A percentile compares a stretch with the other conserved stretches of the same genome.
Conservation (phyloP, 768 basidiomycete genomes). For the Russula vinacea region DNA sequence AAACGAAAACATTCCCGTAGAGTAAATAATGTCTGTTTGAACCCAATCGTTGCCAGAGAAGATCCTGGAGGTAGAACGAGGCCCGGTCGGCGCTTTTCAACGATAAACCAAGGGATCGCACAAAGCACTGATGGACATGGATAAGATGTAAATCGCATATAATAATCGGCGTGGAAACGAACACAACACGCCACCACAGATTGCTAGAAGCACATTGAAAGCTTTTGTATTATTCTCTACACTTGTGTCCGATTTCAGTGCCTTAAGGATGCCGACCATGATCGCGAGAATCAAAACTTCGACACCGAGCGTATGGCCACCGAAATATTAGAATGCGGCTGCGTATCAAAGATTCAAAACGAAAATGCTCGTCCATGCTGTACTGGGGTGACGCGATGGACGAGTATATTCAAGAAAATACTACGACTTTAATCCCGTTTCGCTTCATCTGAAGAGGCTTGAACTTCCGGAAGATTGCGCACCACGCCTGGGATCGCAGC, state of each 20-base stretch:
- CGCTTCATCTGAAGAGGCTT: slow-evolving; percentile 45
- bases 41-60: slow-evolving; percentile 59
- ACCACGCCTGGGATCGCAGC: slow-evolving; percentile 79
- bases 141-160: not conserved
- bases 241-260: slow-evolving; percentile 55
- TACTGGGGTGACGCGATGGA: not conserved
- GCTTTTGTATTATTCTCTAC: slow-evolving; percentile 71
- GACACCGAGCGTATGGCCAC: slow-evolving; percentile 68
- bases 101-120: slow-evolving; percentile 69
- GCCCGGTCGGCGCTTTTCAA: slow-evolving; percentile 66
- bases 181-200: slow-evolving; percentile 76
- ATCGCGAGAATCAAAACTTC: slow-evolving; percentile 67
- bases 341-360: slow-evolving; percentile 59
- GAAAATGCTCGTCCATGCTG: slow-evolving; percentile 50
- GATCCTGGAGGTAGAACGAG: slow-evolving; percentile 55
- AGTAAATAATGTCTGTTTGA: slow-evolving; percentile 62
- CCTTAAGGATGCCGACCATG: slow-evolving; percentile 74
- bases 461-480: slow-evolving; percentile 66
- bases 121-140: slow-evolving; percentile 47
- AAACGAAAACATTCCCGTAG: slow-evolving; percentile 61
- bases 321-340: slow-evolving; percentile 76
- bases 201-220: slow-evolving; percentile 74
- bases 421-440: slow-evolving; percentile 50
- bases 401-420: not conserved
- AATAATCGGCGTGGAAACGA: slow-evolving; percentile 32